A percentile compares a stretch with the other conserved stretches of the same genome.
These are phyloP conservation scores for Phyllosticta ampelicida DNA, from an alignment of 2,329 filamentous ascomycete species.

Conservation along the genomic window DNA sequence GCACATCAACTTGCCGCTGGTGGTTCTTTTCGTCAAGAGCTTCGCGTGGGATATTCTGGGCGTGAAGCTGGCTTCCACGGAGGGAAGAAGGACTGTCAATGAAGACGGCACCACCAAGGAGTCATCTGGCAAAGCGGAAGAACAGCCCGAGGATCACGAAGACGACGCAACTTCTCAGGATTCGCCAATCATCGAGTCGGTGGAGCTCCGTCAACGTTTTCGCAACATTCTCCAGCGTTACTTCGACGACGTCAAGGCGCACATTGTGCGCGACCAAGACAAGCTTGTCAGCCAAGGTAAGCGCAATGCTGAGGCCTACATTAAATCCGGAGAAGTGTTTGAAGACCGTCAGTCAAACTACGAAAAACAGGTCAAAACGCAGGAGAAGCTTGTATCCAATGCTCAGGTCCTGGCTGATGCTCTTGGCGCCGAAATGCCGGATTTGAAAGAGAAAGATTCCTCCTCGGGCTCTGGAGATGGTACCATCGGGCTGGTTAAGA, in stretches of 20 bases:
- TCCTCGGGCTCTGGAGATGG: constrained; percentile 55
- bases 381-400: constrained; percentile 82
- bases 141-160: constrained; percentile 41
- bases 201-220: constrained; percentile 76
- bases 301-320: constrained; percentile 94
- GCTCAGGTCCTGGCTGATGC: constrained; percentile 85
- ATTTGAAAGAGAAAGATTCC: constrained; percentile 74
- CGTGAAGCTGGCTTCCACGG: constrained; percentile 57
- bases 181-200: constrained; percentile 56
- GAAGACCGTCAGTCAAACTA: constrained; percentile 94
- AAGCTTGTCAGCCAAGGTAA: constrained; percentile 75
- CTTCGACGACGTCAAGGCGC: constrained; percentile 83
- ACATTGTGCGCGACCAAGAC: constrained; percentile 86
- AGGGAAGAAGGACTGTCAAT: constrained; percentile 73
- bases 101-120: constrained; percentile 61
- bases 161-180: constrained; percentile 48
- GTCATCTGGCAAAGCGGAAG: constrained; percentile 38
- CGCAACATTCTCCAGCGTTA: constrained; percentile 76
- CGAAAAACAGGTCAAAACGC: constrained; percentile 83
- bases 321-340: constrained; percentile 96
- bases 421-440: constrained; percentile 85
- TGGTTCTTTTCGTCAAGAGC: constrained; percentile 90
- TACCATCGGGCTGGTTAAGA: constrained; percentile 85
- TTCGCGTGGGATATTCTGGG: constrained; percentile 95
- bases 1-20: constrained; percentile 78